Evolutionary conservation across 2,329 filamentous ascomycete genomes (phyloP).

Genomic region (Chaetoscypha palmicola): DNA sequence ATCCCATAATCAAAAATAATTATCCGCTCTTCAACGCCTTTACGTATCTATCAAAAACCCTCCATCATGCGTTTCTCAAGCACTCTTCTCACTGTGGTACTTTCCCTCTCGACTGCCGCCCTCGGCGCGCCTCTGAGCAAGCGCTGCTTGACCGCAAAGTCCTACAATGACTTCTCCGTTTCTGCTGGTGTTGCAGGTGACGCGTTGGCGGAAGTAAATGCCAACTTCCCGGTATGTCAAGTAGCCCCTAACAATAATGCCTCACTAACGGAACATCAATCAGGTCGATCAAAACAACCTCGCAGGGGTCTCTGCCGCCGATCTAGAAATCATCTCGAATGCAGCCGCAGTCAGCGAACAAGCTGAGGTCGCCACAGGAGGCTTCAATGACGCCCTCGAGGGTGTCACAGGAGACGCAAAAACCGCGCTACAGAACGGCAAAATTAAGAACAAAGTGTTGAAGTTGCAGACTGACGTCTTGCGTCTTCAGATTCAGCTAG

Average conservation of each 20-base stretch:
- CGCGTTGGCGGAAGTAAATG: constrained; percentile 45
- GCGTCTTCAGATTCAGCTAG: constrained; percentile 44
- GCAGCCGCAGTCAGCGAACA: constrained; percentile 45
- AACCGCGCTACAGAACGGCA: constrained; percentile 44
- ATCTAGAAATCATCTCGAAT: constrained; percentile 43
- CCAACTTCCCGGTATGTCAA: constrained; percentile 48
- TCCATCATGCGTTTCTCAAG: constrained; percentile 21
- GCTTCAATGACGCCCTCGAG: constrained; percentile 47
- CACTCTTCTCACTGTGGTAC: constrained; percentile 10
- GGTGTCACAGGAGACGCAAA: constrained; percentile 36
- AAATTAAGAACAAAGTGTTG: constrained; percentile 55
- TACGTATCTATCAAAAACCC: no score
- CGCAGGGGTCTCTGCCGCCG: constrained; percentile 39
- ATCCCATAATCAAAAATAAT: not conserved
- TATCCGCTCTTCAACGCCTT: not conserved
- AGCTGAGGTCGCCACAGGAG: constrained; percentile 42
- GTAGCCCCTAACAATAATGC: constrained; percentile 11
- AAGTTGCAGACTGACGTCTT: constrained; percentile 49
- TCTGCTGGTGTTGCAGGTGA: constrained; percentile 46
- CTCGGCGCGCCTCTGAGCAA: constrained; percentile 4
- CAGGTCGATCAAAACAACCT: constrained; percentile 40
- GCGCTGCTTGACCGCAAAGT: constrained; percentile 15
- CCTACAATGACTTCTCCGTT: constrained; percentile 38
- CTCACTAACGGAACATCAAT: not conserved
- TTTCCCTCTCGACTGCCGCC: constrained; percentile 10